These are phyloP conservation scores for Basidiobolus meristosporus DNA, from an alignment of 371 early-diverging fungal genomes.

Conservation along the genomic window DNA sequence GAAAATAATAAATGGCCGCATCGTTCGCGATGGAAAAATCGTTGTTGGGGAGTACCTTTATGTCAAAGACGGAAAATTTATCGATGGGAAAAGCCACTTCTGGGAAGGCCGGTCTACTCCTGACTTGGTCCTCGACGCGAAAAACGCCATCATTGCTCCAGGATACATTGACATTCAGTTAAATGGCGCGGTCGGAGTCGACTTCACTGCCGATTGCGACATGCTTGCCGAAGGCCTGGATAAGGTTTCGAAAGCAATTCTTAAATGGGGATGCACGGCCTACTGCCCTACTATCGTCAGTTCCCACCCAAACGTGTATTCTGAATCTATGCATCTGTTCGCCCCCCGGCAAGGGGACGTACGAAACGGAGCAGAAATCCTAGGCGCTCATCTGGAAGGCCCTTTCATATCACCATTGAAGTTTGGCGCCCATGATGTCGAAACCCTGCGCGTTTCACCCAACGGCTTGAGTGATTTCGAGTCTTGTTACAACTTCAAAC, in stretches of 20 bases:
- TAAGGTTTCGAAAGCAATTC: constrained; percentile 31
- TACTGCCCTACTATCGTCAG: constrained; percentile 75
- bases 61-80: too few species aligned
- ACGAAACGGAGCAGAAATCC: constrained; percentile 45
- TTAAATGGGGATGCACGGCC: constrained; percentile 59
- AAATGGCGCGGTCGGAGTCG: constrained; percentile 71
- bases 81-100: neutral
- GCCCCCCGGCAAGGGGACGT: constrained; percentile 43
- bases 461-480: constrained; percentile 49
- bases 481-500: constrained; percentile 34
- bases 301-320: constrained; percentile 46
- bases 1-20: too few species aligned
- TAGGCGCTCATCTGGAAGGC: constrained; percentile 73
- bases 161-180: constrained; percentile 73
- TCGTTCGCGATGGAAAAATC: too few species aligned
- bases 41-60: too few species aligned
- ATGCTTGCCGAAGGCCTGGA: constrained; percentile 13
- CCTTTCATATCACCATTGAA: constrained; percentile 58
- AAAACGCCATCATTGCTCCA: constrained; percentile 12
- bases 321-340: constrained; percentile 32
- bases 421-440: constrained; percentile 61
- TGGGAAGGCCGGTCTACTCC: neutral
- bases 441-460: constrained; percentile 37
- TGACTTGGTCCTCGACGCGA: neutral
- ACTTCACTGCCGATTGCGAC: constrained; percentile 47